Conservation (phyloP, 2,329 filamentous ascomycete genomes). For the Cladosporium phlei region DNA sequence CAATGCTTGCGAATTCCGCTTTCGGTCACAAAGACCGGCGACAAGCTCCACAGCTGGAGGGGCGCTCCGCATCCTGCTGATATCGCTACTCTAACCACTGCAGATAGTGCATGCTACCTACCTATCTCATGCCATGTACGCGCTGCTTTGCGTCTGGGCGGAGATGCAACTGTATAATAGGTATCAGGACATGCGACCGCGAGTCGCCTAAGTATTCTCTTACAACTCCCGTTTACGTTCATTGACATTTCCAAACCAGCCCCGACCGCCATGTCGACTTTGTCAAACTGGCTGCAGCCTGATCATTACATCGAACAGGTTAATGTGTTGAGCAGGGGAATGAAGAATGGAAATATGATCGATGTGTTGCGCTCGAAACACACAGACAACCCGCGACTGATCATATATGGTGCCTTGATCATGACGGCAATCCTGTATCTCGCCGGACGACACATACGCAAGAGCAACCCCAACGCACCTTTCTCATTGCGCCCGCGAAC, state of each 20-base stretch:
- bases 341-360: neutral
- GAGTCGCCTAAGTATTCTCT: too few relatives aligned
- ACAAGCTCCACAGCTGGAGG: constrained; percentile 4
- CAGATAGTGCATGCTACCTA: constrained; percentile 7
- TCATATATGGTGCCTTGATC: neutral
- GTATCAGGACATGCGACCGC: too few relatives aligned
- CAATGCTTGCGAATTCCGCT: constrained; percentile 4
- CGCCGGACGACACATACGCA: neutral
- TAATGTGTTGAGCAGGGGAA: neutral
- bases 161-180: neutral
- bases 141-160: too few relatives aligned
- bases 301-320: neutral
- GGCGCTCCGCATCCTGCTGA: constrained; percentile 11
- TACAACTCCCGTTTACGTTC: neutral
- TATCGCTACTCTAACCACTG: constrained; percentile 12
- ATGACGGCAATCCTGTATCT: neutral
- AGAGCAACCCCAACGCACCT: neutral
- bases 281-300: neutral
- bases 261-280: neutral
- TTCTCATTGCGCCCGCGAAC: constrained; percentile 19
- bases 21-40: constrained; percentile 9
- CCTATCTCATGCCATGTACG: too few relatives aligned
- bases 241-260: neutral
- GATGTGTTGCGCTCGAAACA: neutral
- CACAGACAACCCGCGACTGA: neutral